Evolutionary conservation across 768 basidiomycete genomes (phyloP).

Genomic region (Steccherinum ochraceum): DNA sequence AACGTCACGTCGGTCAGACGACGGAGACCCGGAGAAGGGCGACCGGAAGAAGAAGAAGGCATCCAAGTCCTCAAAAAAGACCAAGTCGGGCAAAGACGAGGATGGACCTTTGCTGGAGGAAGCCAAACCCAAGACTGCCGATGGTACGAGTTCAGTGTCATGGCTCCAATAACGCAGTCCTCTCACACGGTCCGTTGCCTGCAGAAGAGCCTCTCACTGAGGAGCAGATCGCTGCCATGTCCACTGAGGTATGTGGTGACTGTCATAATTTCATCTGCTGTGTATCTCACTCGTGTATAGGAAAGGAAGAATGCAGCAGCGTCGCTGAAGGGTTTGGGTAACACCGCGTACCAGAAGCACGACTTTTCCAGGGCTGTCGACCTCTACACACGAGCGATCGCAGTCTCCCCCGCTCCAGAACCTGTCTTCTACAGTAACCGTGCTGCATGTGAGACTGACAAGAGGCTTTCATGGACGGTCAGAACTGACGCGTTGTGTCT

Average conservation of each 20-base stretch:
- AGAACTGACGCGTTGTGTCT: background rate
- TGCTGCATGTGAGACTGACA: constrained; percentile 77
- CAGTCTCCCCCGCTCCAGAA: constrained; percentile 70
- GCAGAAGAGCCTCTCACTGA: constrained; percentile 41
- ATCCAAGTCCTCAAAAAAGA: constrained; percentile 44
- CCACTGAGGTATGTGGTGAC: constrained; percentile 42
- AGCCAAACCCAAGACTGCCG: constrained; percentile 35
- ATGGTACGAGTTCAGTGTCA: constrained; percentile 13
- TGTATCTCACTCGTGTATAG: constrained; percentile 26
- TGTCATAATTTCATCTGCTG: background rate
- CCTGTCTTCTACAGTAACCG: constrained; percentile 96
- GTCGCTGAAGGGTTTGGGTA: constrained; percentile 65
- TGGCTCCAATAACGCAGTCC: background rate
- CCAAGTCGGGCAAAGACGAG: constrained; percentile 45
- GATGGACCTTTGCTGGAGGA: constrained; percentile 84
- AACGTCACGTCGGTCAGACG: constrained; percentile 35
- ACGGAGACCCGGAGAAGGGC: constrained; percentile 35
- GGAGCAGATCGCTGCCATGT: constrained; percentile 52
- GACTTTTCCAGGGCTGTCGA: constrained; percentile 55
- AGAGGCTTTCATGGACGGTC: no score
- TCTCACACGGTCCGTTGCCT: constrained; percentile 5
- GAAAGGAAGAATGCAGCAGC: constrained; percentile 60
- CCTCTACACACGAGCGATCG: constrained; percentile 70
- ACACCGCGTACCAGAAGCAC: constrained; percentile 58
- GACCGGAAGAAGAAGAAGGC: constrained; percentile 40